phyloP scores from a whole-genome alignment of 176 grass and related monocot genomes.

The Elaeis guineensis region DNA sequence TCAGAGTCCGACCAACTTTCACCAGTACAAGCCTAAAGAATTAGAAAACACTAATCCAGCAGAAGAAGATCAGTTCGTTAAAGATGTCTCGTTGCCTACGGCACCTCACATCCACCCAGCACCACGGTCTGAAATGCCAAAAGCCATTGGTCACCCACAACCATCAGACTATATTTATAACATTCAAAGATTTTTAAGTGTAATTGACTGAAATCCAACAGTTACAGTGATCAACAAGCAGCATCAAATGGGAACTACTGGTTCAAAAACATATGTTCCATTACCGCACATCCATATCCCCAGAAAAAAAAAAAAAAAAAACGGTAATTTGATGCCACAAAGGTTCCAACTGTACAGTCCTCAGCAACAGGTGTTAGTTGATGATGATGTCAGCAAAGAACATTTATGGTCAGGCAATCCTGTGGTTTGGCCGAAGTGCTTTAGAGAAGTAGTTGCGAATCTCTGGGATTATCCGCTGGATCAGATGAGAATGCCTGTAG shows the following conservation, averaged over 20 bases:
- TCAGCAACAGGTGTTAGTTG: slow-evolving; percentile 49
- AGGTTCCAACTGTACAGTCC: slow-evolving; percentile 75
- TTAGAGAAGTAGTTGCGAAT: slow-evolving; percentile 73
- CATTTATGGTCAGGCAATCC: slow-evolving; percentile 21
- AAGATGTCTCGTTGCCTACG: too few relatives aligned
- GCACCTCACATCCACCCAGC: too few relatives aligned
- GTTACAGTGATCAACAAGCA: neutral
- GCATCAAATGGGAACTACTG: neutral
- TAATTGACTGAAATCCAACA: neutral
- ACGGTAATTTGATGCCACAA: neutral
- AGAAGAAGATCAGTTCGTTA: too few relatives aligned
- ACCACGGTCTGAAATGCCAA: too few relatives aligned
- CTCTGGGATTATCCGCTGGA: slow-evolving; percentile 83
- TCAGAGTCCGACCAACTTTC: too few relatives aligned
- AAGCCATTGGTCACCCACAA: too few relatives aligned
- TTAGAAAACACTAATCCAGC: too few relatives aligned
- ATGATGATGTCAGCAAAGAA: slow-evolving; percentile 32
- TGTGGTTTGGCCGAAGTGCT: slow-evolving; percentile 53
- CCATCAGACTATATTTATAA: too few relatives aligned
- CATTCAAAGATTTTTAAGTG: neutral
- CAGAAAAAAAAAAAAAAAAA: neutral
- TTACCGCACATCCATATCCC: neutral
- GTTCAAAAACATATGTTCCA: neutral
- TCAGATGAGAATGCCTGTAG: slow-evolving; percentile 61
- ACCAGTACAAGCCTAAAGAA: too few relatives aligned